Conservation (phyloP, 1,284 basidiomycete species). For the Xanthoconium separans region DNA sequence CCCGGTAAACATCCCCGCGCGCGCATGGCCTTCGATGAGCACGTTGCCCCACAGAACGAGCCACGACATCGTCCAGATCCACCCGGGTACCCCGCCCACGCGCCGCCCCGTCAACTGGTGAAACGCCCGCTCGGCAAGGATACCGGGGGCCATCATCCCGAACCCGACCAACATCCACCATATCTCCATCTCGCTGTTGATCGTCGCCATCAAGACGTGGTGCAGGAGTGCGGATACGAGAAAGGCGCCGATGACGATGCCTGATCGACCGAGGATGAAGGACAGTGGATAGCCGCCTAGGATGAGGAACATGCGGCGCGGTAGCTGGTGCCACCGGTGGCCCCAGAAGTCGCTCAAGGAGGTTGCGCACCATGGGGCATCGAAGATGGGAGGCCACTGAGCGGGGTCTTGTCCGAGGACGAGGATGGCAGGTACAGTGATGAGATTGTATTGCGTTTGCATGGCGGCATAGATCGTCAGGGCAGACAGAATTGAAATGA, state of each 20-base stretch:
- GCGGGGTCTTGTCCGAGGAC: slow-evolving; percentile 32
- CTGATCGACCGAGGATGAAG: slow-evolving; percentile 41
- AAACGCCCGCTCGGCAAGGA: slow-evolving; percentile 43
- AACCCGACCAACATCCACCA: slow-evolving; percentile 50
- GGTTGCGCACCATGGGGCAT: slow-evolving; percentile 37
- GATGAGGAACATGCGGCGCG: slow-evolving; percentile 34
- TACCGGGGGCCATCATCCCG: slow-evolving; percentile 50
- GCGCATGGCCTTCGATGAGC: slow-evolving; percentile 49
- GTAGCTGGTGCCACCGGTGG: slow-evolving; percentile 44
- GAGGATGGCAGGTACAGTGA: slow-evolving; percentile 41
- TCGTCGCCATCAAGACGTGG: slow-evolving; percentile 48
- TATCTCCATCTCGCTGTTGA: slow-evolving; percentile 48
- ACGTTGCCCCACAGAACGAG: slow-evolving; percentile 44
- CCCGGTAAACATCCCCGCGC: slow-evolving; percentile 40
- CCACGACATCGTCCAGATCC: slow-evolving; percentile 52
- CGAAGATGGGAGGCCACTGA: slow-evolving; percentile 41
- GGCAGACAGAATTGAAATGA: slow-evolving; percentile 41
- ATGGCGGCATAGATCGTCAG: slow-evolving; percentile 44
- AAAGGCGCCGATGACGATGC: slow-evolving; percentile 53
- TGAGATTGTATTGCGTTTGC: slow-evolving; percentile 38
- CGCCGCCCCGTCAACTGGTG: slow-evolving; percentile 34
- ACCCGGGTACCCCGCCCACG: slow-evolving; percentile 39
- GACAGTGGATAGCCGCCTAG: slow-evolving; percentile 36
- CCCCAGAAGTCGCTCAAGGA: slow-evolving; percentile 44
- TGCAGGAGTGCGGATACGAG: slow-evolving; percentile 54